Evolutionary conservation across 805 yeast species (phyloP).

Genomic region (Schizosaccharomyces osmophilus): DNA sequence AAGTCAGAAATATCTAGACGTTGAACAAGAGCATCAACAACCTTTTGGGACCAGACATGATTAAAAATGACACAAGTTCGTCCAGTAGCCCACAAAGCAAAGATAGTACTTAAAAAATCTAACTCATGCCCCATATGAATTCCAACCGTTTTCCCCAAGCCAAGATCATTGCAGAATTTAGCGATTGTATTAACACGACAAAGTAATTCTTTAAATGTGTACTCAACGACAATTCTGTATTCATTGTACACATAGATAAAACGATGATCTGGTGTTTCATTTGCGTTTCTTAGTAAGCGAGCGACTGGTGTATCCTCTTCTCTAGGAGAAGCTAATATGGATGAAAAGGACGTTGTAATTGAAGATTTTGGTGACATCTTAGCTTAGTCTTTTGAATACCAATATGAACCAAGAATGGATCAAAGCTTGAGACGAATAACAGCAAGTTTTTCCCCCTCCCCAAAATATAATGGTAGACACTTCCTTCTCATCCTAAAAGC

Average conservation of each 20-base stretch:
- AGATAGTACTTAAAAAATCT: too few relatives aligned
- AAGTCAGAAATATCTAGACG: background rate
- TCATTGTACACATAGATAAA: background rate
- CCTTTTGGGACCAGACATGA: background rate
- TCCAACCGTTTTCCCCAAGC: background rate
- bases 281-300: background rate
- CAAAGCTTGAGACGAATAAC: too few relatives aligned
- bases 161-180: background rate
- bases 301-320: background rate
- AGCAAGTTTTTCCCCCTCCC: too few relatives aligned
- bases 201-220: background rate
- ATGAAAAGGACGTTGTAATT: background rate
- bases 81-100: constrained; percentile 1
- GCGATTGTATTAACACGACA: background rate
- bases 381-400: background rate
- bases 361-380: background rate
- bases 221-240: background rate
- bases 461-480: too few relatives aligned
- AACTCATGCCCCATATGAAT: background rate
- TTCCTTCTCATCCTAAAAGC: too few relatives aligned
- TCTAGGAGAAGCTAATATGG: background rate
- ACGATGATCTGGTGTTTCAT: background rate
- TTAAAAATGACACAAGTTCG: background rate
- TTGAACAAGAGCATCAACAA: background rate
- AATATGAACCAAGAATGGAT: too few relatives aligned